These are phyloP conservation scores for Tilletia walkeri DNA, from an alignment of 1,284 basidiomycete species.

Conservation along the genomic window DNA sequence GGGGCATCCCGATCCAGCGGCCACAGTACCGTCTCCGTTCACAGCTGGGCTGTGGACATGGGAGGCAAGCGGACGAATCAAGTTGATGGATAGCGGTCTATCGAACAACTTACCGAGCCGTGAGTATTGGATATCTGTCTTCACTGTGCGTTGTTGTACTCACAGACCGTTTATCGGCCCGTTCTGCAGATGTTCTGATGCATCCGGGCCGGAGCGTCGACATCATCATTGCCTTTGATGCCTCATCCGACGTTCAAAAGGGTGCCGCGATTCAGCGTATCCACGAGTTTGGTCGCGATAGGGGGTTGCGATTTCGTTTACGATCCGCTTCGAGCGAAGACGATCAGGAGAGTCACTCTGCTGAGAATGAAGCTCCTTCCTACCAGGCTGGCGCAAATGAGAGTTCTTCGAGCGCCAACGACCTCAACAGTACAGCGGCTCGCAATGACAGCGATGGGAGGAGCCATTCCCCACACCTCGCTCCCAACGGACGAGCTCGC, in stretches of 20 bases:
- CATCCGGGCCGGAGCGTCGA: slow-evolving; percentile 38
- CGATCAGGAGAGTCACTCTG: slow-evolving; percentile 5
- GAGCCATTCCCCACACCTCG: background rate
- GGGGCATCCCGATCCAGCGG: background rate
- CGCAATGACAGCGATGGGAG: background rate
- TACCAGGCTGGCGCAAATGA: background rate
- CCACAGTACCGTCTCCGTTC: background rate
- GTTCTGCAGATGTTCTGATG: slow-evolving; percentile 33
- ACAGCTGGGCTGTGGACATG: slow-evolving; percentile 21
- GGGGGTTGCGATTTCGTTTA: slow-evolving; percentile 26
- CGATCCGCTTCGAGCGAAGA: slow-evolving; percentile 12
- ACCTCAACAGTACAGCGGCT: background rate
- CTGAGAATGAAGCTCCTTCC: background rate
- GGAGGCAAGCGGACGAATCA: slow-evolving; percentile 38
- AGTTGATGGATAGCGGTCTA: slow-evolving; percentile 50
- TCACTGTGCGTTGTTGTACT: background rate
- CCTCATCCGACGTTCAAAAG: slow-evolving; percentile 51
- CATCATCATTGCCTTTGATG: slow-evolving; percentile 50
- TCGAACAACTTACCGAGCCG: slow-evolving; percentile 54
- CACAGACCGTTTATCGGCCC: background rate
- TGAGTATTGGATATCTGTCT: background rate
- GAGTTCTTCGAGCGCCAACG: background rate
- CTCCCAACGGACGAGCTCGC: background rate
- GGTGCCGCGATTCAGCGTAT: slow-evolving; percentile 44
- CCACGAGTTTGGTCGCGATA: slow-evolving; percentile 45